Base-by-base conservation (phyloP, 2,329 filamentous ascomycete species). In the Mycosphaerella sp. region DNA sequence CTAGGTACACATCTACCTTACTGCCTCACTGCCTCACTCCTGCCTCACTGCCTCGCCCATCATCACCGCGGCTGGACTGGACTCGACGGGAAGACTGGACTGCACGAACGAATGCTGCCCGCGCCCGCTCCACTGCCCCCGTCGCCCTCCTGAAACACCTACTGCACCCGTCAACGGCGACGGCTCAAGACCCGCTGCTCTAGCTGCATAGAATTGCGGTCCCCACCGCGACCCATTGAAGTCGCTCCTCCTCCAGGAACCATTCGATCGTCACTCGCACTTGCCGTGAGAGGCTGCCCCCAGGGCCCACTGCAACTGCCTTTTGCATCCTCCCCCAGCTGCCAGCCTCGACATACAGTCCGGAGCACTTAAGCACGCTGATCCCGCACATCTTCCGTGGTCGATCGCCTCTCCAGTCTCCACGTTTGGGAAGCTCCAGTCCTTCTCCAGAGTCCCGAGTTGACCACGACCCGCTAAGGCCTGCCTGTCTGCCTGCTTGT, bases 361-460 rank as follows among this genome's bases (percentile, higher is more conserved):
- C n/a, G 50, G 45, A 62, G 54, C 62, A 65, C 65, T 65, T 68
- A 68, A 69, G 65, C 65, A 64, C 71, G 73, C 73, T 74, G 73
- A 75, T 75, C 74, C 71, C 73, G 71, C 68, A 60, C 65, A 70
- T 71, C 67, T 59, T 64, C 67, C 61, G 62, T 62, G 68, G 62
- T 66, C 41, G 71, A 75, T 73, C 73, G 68, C 66, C 62, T 72
- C 70, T 71, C 72, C 73, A 74, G 62, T 72, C 70, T 71, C 72
- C 73, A 74, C 73, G 72, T 74, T 75, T 59, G 58, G 55, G 58
- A 57, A 63, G 57, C 56, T 60, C n/a, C n/a, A n/a, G n/a, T n/a
- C 58, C 14, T 56, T 50, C 58, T 58, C 46, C 60, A 57, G 51
- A 54, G 58, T 58, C 46, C 60, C 56, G 51, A 54, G 58, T 58